phyloP scores from a whole-genome alignment of 2,329 filamentous ascomycete species.

The Xylariaceae sp. region DNA sequence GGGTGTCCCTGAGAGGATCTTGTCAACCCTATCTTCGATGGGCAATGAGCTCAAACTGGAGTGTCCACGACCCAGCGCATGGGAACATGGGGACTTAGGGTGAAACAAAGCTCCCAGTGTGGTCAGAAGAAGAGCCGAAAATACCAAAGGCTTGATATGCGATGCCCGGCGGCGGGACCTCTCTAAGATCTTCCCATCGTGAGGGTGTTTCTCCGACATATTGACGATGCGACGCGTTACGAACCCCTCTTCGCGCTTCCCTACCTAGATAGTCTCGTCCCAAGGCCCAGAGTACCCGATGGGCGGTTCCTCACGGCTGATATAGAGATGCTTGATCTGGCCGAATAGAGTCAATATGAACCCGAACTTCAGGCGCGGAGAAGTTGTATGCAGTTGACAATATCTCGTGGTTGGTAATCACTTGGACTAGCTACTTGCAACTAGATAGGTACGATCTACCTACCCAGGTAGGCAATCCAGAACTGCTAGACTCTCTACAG shows the following conservation, averaged over 20 bases:
- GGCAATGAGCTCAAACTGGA: conserved; percentile 28
- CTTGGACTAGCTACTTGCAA: too few species aligned
- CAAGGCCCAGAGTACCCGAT: too few species aligned
- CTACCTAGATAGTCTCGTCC: too few species aligned
- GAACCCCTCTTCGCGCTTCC: neutral
- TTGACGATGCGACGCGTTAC: neutral
- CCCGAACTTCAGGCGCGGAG: too few species aligned
- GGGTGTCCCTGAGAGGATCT: conserved; percentile 41
- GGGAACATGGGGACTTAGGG: conserved; percentile 20
- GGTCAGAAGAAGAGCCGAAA: conserved; percentile 18
- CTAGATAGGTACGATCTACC: too few species aligned
- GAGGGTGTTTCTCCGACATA: conserved; percentile 13
- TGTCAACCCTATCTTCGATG: conserved; percentile 41
- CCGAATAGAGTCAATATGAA: too few species aligned
- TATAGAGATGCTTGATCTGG: too few species aligned
- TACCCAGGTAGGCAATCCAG: too few species aligned
- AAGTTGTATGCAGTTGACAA: too few species aligned
- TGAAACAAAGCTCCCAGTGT: conserved; percentile 24
- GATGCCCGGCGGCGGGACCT: conserved; percentile 14
- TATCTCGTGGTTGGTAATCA: too few species aligned
- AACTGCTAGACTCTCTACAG: too few species aligned
- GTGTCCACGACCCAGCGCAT: conserved; percentile 20
- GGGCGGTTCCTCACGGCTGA: too few species aligned
- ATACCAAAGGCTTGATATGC: conserved; percentile 15
- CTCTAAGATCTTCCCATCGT: conserved; percentile 5